Evolutionary conservation across 768 basidiomycete species (phyloP).

Genomic region (Suillus sp.): DNA sequence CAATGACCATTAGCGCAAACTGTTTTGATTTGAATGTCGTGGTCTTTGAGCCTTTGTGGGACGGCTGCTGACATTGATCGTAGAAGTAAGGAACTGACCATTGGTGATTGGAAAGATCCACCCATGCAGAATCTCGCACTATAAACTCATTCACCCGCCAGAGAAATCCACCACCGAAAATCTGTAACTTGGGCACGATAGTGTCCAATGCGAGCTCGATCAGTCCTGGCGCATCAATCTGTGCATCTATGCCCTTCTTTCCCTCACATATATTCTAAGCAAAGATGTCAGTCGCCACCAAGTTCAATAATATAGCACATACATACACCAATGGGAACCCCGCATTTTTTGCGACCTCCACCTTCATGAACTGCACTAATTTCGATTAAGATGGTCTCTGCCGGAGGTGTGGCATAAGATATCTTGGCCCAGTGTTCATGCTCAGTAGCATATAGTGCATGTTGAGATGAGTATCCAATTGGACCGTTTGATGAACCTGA

Average conservation of each 20-base stretch:
- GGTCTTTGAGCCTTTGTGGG: constrained; percentile 6
- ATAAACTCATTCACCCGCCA: constrained; percentile 14
- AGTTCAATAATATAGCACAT: neutral
- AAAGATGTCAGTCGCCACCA: neutral
- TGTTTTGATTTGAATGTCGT: constrained; percentile 11
- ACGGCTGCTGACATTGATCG: constrained; percentile 6
- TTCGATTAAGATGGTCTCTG: constrained; percentile 9
- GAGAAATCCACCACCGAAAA: constrained; percentile 7
- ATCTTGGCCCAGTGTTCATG: neutral
- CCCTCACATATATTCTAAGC: constrained; percentile 16
- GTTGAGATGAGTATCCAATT: constrained; percentile 1
- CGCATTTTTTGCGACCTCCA: neutral
- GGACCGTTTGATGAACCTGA: neutral
- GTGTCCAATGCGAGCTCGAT: neutral
- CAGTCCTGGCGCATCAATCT: neutral
- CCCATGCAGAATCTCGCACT: constrained; percentile 14
- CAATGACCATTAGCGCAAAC: constrained; percentile 10
- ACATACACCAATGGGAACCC: constrained; percentile 14
- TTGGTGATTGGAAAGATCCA: constrained; percentile 6
- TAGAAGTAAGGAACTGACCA: constrained; percentile 11
- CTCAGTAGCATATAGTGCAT: constrained; percentile 1
- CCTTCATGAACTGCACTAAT: constrained; percentile 14
- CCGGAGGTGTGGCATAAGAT: neutral
- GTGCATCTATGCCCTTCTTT: constrained; percentile 13
- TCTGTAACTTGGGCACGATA: constrained; percentile 4